Conservation (phyloP, 106 monocot genomes). For the Iris macrosiphon region DNA sequence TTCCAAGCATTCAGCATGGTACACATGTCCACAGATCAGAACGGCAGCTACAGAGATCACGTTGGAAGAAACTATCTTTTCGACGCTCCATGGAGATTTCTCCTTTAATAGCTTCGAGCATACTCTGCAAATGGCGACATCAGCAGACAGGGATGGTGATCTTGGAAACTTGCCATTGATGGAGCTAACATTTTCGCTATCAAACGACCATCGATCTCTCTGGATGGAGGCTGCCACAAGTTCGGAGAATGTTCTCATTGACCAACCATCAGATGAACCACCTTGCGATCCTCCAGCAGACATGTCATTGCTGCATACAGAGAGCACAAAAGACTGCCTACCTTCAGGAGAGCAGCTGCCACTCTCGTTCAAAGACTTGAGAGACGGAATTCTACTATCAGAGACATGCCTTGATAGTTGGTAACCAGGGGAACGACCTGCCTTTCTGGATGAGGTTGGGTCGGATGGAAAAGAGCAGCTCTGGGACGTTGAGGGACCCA, state of each 20-base stretch:
- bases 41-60: conserved; percentile 59
- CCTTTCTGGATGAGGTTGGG: conserved; percentile 32
- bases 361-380: conserved; percentile 47
- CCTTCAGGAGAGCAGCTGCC: conserved; percentile 17
- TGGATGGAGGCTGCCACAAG: conserved; percentile 62
- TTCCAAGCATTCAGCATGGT: conserved; percentile 87
- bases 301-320: conserved; percentile 38
- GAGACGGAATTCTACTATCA: conserved; percentile 41
- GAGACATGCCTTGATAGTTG: conserved; percentile 45
- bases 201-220: conserved; percentile 51
- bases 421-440: conserved; percentile 32
- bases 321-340: conserved; percentile 25
- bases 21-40: conserved; percentile 71
- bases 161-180: conserved; percentile 20
- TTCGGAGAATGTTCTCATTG: conserved; percentile 75
- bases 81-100: conserved; percentile 35
- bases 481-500: conserved; percentile 46
- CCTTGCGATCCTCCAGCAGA: conserved; percentile 41
- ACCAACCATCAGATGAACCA: conserved; percentile 76
- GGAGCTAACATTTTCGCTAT: conserved; percentile 26
- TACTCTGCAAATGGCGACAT: conserved; percentile 42
- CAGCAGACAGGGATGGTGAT: conserved; percentile 14
- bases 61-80: conserved; percentile 27
- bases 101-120: conserved; percentile 61
- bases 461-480: conserved; percentile 23